Conservation (phyloP, 2,329 filamentous ascomycete genomes). For the Claviceps quebecensis region DNA sequence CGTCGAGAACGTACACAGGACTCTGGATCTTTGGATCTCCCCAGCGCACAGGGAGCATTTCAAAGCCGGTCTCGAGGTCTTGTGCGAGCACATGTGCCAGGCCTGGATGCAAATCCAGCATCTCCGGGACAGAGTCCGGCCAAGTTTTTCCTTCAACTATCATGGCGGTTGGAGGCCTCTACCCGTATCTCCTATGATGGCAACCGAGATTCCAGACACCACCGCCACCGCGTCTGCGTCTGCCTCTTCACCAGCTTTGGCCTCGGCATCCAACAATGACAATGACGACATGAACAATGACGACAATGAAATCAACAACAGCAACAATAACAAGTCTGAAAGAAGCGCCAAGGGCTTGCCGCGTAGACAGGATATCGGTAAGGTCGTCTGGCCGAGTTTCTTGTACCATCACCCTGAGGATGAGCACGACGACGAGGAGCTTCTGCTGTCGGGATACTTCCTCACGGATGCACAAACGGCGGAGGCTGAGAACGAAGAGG, state of each 20-base stretch:
- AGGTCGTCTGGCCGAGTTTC: conserved; percentile 1
- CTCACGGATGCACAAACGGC: background rate
- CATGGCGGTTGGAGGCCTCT: background rate
- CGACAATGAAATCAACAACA: background rate
- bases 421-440: background rate
- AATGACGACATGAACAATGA: background rate
- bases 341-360: background rate
- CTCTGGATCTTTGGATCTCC: background rate
- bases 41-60: background rate
- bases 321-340: background rate
- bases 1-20: background rate
- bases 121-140: background rate
- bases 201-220: background rate
- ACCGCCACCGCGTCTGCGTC: background rate
- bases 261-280: background rate
- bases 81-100: background rate
- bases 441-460: background rate
- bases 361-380: background rate
- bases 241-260: background rate
- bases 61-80: background rate
- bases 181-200: background rate
- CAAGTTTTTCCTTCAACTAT: background rate
- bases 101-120: background rate
- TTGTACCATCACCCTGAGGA: background rate
- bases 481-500: background rate